Evolutionary conservation across 164 flowering plant species (phyloP).

Genomic region (Dillenia turbinata): DNA sequence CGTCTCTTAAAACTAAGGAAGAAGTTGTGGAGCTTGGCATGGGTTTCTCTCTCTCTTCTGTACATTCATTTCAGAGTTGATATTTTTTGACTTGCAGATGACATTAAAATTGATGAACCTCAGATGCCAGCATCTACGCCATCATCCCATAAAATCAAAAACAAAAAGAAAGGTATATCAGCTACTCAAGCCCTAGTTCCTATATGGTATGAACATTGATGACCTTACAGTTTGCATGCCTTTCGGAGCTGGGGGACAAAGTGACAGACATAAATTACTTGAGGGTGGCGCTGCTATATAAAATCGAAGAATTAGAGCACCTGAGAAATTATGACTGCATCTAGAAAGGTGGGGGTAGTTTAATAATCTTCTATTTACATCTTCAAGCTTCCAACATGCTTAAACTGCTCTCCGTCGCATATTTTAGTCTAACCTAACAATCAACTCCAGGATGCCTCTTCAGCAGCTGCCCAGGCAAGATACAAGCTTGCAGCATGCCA

Average conservation of each 20-base stretch:
- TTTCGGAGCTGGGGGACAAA: constrained; percentile 36
- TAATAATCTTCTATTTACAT: not conserved
- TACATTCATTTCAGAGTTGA: not conserved
- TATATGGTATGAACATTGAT: not conserved
- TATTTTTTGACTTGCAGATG: constrained; percentile 45
- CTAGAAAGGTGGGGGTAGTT: constrained; percentile 66
- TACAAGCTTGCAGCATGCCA: constrained; percentile 72
- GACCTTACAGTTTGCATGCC: not conserved
- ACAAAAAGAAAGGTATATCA: constrained; percentile 34
- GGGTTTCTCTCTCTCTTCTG: constrained; percentile 34
- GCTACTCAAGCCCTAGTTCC: not conserved
- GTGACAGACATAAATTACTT: constrained; percentile 60
- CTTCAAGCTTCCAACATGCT: not conserved
- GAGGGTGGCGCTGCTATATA: constrained; percentile 38
- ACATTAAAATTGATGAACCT: constrained; percentile 83
- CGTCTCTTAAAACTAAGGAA: too few species aligned
- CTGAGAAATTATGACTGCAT: constrained; percentile 72
- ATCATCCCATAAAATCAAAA: constrained; percentile 30
- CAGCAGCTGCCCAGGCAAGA: constrained; percentile 72
- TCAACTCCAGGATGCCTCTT: constrained; percentile 63
- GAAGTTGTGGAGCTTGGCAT: constrained; percentile 16
- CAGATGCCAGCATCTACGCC: constrained; percentile 24
- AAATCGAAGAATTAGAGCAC: constrained; percentile 66
- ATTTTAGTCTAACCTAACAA: constrained; percentile 11
- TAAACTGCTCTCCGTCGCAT: not conserved